Evolutionary conservation across 164 flowering plant genomes (phyloP).

Genomic region (Sedum album): DNA sequence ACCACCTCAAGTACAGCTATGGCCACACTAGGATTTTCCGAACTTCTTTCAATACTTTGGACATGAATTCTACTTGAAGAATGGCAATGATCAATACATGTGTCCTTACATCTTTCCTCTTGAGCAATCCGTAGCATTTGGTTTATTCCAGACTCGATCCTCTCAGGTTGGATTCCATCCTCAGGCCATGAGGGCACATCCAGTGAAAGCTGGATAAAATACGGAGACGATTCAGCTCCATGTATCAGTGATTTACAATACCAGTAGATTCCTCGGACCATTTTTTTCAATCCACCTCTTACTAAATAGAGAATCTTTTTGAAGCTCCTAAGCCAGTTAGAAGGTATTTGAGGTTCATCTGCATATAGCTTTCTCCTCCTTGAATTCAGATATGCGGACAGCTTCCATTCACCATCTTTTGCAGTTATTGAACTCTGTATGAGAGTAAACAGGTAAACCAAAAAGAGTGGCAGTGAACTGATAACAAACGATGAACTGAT

Average conservation of each 20-base stretch:
- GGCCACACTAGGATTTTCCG: conserved; percentile 44
- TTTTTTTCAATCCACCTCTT: conserved; percentile 14
- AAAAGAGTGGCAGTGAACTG: conserved; percentile 64
- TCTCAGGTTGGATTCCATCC: conserved; percentile 79
- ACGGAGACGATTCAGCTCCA: conserved; percentile 86
- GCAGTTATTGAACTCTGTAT: conserved; percentile 71
- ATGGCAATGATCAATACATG: conserved; percentile 25
- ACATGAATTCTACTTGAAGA: conserved; percentile 57
- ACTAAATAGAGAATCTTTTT: conserved; percentile 23
- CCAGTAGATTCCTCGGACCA: conserved; percentile 30
- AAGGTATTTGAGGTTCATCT: conserved; percentile 25
- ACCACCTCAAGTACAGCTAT: conserved; percentile 74
- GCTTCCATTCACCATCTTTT: conserved; percentile 63
- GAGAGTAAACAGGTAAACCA: conserved; percentile 71
- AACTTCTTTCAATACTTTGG: conserved; percentile 80
- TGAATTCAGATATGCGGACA: conserved; percentile 28
- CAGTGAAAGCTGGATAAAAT: conserved; percentile 80
- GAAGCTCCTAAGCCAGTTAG: conserved; percentile 35
- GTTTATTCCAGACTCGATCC: conserved; percentile 71
- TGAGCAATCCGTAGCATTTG: conserved; percentile 43
- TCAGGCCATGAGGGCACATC: conserved; percentile 65
- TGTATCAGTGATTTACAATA: conserved; percentile 71
- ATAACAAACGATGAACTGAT: conserved; percentile 64
- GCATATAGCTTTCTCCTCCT: conserved; percentile 22
- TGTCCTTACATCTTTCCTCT: conserved; percentile 37